These are phyloP conservation scores for Lipomyces spencermartinsiae DNA, from an alignment of 805 yeast species.

Conservation along the genomic window DNA sequence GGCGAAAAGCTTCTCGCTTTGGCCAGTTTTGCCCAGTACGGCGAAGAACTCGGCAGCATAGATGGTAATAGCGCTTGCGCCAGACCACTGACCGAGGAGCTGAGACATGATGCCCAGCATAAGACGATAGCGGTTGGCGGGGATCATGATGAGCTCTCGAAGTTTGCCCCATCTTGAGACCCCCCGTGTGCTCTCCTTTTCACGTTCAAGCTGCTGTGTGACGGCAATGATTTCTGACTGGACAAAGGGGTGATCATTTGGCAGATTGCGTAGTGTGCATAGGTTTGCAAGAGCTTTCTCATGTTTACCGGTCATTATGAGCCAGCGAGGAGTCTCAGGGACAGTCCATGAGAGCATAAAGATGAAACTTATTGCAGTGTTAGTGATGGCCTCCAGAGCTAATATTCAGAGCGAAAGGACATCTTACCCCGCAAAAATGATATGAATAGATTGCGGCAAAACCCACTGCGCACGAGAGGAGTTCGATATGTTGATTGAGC, in stretches of 20 bases:
- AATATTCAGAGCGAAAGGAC: background rate
- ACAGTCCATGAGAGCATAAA: constrained; percentile 42
- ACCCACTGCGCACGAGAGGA: constrained; percentile 56
- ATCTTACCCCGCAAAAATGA: constrained; percentile 53
- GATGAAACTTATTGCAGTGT: constrained; percentile 44
- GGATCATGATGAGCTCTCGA: constrained; percentile 49
- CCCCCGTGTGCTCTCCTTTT: constrained; percentile 45
- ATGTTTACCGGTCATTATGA: constrained; percentile 51
- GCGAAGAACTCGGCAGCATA: constrained; percentile 61
- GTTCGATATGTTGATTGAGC: constrained; percentile 53
- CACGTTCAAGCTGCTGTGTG: constrained; percentile 54
- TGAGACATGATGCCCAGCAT: constrained; percentile 53
- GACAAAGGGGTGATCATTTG: constrained; percentile 57
- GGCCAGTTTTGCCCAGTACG: constrained; percentile 54
- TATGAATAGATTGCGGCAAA: constrained; percentile 56
- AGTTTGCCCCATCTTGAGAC: constrained; percentile 21
- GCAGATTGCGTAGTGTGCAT: constrained; percentile 53
- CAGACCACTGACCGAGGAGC: constrained; percentile 64
- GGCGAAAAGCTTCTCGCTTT: constrained; percentile 51
- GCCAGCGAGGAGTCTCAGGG: constrained; percentile 61
- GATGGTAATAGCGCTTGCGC: constrained; percentile 62
- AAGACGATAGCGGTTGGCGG: constrained; percentile 56
- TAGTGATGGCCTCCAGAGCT: constrained; percentile 47
- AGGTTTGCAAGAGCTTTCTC: constrained; percentile 52
- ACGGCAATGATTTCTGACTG: constrained; percentile 59